Base-by-base conservation (phyloP, 108 stramenopile species). In the Cyclotella choctawhatcheeana region DNA sequence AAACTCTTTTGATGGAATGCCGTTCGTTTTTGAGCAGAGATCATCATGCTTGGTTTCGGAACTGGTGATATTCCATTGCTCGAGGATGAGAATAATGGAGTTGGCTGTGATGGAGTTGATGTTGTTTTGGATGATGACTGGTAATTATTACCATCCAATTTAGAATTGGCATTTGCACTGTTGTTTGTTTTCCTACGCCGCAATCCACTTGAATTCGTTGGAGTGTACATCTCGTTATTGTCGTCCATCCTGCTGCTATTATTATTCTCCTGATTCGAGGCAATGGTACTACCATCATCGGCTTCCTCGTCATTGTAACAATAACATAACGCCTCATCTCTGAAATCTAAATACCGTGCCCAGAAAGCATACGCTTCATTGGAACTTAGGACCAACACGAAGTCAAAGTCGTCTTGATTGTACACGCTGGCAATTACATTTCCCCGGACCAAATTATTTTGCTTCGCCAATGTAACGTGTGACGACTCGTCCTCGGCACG, bases 261-360 rank as follows among this genome's bases (percentile, higher is more conserved):
- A 14, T 10, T 13, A 30, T 12, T 27, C 5, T 24, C 5, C 35
- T 43, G 16, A 45, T 64, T 64, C 1, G 78, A 69, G 5, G 70
- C 71, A 53, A 79, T 79, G 30, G 78, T 72, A 47, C 78, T 79
- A 26, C 67, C 70, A 56, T 79, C 78, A n/a, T n/a, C n/a, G n/a
- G n/a, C n/a, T 45, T 79, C 72, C 26, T 56, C 53, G 16, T 61
- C 82, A 56, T 64, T 44, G 16, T 34, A 51, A 14, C 84, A 84
- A n/a, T 76, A 64, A 56, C 88, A 86, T 20, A 89, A 53, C 13
- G 84, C 65, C 70, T 95, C 93, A 32, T 64, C 82, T 59, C 89
- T 85, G 70, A 95, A 95, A 73, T 95, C 92, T 50, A 95, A 79
- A 51, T 89, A 64, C n/a, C 80, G 74, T 10, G 91, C 87, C 89